phyloP scores from a whole-genome alignment of 2,329 filamentous ascomycete genomes.

The Parastagonospora avenae region DNA sequence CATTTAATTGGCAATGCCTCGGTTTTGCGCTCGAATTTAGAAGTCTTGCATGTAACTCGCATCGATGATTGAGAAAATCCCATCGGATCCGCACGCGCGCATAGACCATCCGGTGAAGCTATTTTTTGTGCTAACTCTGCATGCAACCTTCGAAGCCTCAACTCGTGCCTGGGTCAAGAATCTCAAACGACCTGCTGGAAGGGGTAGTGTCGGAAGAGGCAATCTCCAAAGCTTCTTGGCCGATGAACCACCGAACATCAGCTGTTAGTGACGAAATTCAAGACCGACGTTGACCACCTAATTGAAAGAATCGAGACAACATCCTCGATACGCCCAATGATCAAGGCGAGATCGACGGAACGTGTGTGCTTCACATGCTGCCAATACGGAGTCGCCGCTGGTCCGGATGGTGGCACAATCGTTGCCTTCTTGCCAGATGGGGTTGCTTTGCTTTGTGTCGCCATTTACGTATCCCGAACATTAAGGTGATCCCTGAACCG shows the following conservation, averaged over 20 bases:
- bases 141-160: constrained; percentile 5
- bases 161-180: constrained; percentile 9
- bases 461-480: too few relatives aligned
- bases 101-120: constrained; percentile 1
- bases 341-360: not conserved
- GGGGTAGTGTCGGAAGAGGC: not conserved
- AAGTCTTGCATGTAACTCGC: not conserved
- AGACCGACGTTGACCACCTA: not conserved
- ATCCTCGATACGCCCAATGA: not conserved
- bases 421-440: too few relatives aligned
- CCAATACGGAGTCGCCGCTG: too few relatives aligned
- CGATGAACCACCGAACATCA: not conserved
- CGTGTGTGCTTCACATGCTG: not conserved
- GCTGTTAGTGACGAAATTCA: not conserved
- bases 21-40: too few relatives aligned
- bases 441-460: too few relatives aligned
- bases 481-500: too few relatives aligned
- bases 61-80: not conserved
- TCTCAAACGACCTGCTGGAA: not conserved
- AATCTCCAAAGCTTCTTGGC: not conserved
- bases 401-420: too few relatives aligned
- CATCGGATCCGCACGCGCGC: not conserved
- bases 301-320: not conserved
- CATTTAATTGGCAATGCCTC: not conserved
- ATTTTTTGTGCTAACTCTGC: not conserved